Percentiles rank a stretch among this genome's conserved stretches.
Conservation (phyloP, 2,329 filamentous ascomycete species). For the Colletotrichum sp. region DNA sequence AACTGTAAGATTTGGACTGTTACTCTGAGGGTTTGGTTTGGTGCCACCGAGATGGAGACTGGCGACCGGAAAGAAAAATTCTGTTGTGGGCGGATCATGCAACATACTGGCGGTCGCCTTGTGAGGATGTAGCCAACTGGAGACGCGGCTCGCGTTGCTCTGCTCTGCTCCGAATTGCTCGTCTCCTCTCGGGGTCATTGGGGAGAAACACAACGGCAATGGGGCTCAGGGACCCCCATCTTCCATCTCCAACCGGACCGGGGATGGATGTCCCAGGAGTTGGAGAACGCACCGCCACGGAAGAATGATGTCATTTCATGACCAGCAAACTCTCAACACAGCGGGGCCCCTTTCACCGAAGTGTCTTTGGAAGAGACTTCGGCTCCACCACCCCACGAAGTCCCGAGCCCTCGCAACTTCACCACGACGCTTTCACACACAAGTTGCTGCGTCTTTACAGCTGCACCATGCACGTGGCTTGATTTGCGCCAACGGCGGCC, state of each 20-base stretch:
- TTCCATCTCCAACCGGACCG: not conserved
- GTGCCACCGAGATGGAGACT: constrained; percentile 8
- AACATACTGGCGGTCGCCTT: not conserved
- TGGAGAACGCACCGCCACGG: constrained; percentile 12
- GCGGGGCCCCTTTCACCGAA: not conserved
- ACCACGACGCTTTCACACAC: not conserved
- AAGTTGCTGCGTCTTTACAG: not conserved
- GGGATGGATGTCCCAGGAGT: not conserved
- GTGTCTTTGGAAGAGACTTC: not conserved
- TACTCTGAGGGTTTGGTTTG: not conserved
- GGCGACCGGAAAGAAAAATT: not conserved
- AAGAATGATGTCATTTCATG: constrained; percentile 15
- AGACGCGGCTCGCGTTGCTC: not conserved
- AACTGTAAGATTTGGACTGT: not conserved
- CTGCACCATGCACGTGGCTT: not conserved
- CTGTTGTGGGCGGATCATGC: not conserved
- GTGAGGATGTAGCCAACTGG: not conserved
- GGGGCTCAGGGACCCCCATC: not conserved
- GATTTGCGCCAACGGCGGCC: not conserved
- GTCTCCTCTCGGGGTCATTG: not conserved
- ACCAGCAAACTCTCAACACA: not conserved
- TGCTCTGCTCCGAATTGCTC: not conserved
- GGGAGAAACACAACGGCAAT: not conserved
- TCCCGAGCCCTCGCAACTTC: not conserved
- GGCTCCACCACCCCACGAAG: constrained; percentile 13